These are phyloP conservation scores for California macrophylla DNA, from an alignment of 441 rosid genomes.

Conservation along the genomic window DNA sequence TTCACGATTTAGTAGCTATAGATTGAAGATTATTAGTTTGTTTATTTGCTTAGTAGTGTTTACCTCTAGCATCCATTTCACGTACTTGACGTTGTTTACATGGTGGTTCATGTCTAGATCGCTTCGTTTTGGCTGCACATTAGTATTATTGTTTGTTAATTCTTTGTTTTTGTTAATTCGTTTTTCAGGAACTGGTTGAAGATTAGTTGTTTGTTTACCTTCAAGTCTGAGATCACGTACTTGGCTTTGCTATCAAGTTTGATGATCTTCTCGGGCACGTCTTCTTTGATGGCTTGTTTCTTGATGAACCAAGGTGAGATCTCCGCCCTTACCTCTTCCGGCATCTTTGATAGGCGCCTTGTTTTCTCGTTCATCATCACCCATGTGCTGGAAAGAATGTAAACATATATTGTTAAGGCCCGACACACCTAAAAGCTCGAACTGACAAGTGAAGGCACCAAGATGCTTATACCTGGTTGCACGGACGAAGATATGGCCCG, in stretches of 20 bases:
- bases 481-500: constrained; percentile 49
- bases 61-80: constrained; percentile 82
- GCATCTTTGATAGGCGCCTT: constrained; percentile 60
- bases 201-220: constrained; percentile 25
- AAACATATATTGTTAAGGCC: no score
- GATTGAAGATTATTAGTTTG: background rate
- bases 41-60: background rate
- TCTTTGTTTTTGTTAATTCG: background rate
- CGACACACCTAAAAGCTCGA: no score
- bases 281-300: constrained; percentile 55
- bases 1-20: background rate
- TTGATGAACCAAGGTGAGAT: constrained; percentile 59
- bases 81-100: constrained; percentile 67
- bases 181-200: background rate
- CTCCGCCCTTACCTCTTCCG: constrained; percentile 56
- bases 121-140: constrained; percentile 47
- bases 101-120: constrained; percentile 71
- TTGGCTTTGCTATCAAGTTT: constrained; percentile 49
- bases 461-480: constrained; percentile 74
- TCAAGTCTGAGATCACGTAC: constrained; percentile 37
- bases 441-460: no score
- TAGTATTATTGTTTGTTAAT: background rate
- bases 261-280: constrained; percentile 36
- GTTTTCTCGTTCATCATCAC: constrained; percentile 70
- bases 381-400: constrained; percentile 53